Conservation (phyloP, 2,329 filamentous ascomycete genomes). For the Aschersonia sp. region DNA sequence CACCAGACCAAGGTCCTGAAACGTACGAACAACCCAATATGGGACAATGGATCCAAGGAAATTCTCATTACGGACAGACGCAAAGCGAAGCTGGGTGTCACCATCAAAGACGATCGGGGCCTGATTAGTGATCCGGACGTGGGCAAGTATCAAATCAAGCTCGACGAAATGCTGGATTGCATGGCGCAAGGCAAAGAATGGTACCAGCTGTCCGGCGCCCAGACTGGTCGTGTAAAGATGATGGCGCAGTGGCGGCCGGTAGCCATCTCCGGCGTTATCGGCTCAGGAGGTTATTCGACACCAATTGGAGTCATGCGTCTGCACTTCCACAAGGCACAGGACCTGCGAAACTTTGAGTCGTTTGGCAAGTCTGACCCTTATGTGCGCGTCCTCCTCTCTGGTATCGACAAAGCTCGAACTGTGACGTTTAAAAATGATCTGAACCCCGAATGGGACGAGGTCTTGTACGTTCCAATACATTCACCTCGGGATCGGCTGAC, state of each 20-base stretch:
- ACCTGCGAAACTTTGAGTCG: slow-evolving; percentile 83
- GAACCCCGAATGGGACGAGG: slow-evolving; percentile 89
- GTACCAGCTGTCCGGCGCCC: slow-evolving; percentile 75
- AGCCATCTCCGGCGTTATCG: slow-evolving; percentile 63
- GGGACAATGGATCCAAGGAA: slow-evolving; percentile 85
- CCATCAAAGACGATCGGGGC: slow-evolving; percentile 91
- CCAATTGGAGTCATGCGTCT: slow-evolving; percentile 92
- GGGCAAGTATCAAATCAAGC: slow-evolving; percentile 86
- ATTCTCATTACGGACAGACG: slow-evolving; percentile 90
- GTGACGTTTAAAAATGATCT: slow-evolving; percentile 95
- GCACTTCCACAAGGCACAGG: slow-evolving; percentile 71
- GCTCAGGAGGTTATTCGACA: slow-evolving; percentile 78
- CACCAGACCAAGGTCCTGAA: slow-evolving; percentile 86
- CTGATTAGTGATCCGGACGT: slow-evolving; percentile 69
- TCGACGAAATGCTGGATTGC: slow-evolving; percentile 83
- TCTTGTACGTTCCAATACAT: slow-evolving; percentile 87
- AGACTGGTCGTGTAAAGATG: slow-evolving; percentile 79
- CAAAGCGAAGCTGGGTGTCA: slow-evolving; percentile 75
- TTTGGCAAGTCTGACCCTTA: slow-evolving; percentile 97
- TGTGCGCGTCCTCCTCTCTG: slow-evolving; percentile 73
- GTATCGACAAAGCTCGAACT: slow-evolving; percentile 79
- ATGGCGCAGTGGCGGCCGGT: slow-evolving; percentile 92
- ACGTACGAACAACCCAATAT: slow-evolving; percentile 94
- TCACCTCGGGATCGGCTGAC: slow-evolving; percentile 68
- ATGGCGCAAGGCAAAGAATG: slow-evolving; percentile 91